Evolutionary conservation across 768 basidiomycete species (phyloP), one percentile per base, ranked within the genome.

Genomic region (Serendipita indica): DNA sequence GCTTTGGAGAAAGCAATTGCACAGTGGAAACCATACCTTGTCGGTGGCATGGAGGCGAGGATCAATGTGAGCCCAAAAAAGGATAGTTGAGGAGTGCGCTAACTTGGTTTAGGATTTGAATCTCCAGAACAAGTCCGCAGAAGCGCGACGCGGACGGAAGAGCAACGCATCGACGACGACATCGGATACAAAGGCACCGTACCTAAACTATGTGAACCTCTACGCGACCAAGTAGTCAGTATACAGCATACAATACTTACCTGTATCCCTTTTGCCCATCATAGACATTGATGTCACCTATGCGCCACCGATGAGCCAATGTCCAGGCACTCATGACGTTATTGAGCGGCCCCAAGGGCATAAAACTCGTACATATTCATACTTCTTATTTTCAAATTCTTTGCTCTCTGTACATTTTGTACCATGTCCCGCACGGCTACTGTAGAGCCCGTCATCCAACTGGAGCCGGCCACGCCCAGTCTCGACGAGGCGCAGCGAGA

Each of bases 11-110:
- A 82, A 52, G 72, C 77, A 1, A 72, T 99, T 60, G 79, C 77
- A 14, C 90, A 88, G 67, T 89, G 88, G 84, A 86, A 84, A 81
- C 73, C 77, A 49, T 88, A 90, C 67, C 81, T 93, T 60, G 78
- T 80, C 13, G 82, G 81, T 14, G 91, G 91, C 12, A 78, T 89
- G 65, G 78, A 81, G 61, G 84, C 82, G 69, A 84, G 89, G 28
- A 72, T 77, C 57, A 75, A 83, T 63, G 89, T 90, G 68, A 63
- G 86, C 30, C 10, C n/a, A 10, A 10, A 37, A n/a, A 6, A 1
- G 7, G 27, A 5, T 43, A 1, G 6, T 7, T 18, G 49, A 18
- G 22, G 12, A 10, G 7, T 18, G 49, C 20, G n/a, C 30, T 27
- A 12, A 43, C 16, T 27, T 27, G 16, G 10, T 27, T 27, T 32